Percentiles rank a stretch among this genome's conserved stretches.
Evolutionary conservation across 257 asterid genomes (phyloP).

Genomic region (Coffea eugenioides): DNA sequence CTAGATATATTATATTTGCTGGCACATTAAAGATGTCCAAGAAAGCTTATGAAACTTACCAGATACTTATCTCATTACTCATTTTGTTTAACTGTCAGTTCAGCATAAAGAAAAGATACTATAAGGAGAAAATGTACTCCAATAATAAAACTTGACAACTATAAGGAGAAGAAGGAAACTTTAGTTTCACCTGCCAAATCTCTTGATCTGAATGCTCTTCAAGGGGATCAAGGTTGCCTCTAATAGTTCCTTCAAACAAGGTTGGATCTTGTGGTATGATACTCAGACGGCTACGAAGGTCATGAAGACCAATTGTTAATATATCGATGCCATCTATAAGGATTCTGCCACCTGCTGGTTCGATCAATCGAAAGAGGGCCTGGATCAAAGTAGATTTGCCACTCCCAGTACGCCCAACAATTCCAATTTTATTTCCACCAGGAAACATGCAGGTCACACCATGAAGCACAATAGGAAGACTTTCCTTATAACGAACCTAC

Average conservation of each 20-base stretch:
- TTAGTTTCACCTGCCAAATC: constrained; percentile 73
- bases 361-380: constrained; percentile 89
- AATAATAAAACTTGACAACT: background rate
- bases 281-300: constrained; percentile 83
- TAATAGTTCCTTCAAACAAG: constrained; percentile 92
- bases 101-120: background rate
- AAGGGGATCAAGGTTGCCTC: constrained; percentile 91
- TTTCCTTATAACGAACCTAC: constrained; percentile 90
- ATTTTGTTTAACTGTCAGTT: background rate
- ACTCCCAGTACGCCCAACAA: constrained; percentile 99
- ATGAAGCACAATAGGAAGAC: constrained; percentile 94
- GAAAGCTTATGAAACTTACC: background rate
- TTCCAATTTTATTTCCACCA: constrained; percentile 93
- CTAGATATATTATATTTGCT: background rate
- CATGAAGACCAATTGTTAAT: constrained; percentile 84
- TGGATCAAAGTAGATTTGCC: constrained; percentile 98
- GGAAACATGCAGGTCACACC: constrained; percentile 87
- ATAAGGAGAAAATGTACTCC: background rate
- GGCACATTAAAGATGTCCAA: background rate
- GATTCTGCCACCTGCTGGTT: constrained; percentile 89
- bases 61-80: background rate
- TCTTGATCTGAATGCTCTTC: constrained; percentile 84
- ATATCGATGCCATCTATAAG: constrained; percentile 83
- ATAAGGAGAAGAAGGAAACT: background rate
- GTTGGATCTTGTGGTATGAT: constrained; percentile 99